Conservation (phyloP, 352 stramenopile species). For the Globisporangium yorkense region DNA sequence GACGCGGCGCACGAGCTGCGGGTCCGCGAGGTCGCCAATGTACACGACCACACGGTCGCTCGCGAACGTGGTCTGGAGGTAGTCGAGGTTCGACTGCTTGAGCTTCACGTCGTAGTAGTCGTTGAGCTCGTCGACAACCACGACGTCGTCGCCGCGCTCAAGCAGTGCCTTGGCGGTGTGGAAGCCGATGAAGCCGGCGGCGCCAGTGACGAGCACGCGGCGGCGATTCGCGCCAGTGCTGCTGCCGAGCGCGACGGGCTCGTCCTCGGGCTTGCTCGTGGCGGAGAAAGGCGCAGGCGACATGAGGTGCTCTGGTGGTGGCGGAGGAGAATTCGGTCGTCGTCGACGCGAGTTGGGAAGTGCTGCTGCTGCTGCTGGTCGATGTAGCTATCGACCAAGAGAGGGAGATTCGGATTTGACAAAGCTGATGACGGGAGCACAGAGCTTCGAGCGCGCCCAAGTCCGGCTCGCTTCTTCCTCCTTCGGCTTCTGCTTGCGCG, state of each 20-base stretch:
- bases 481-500: too few relatives aligned
- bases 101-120: slow-evolving; percentile 98
- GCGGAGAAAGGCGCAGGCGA: slow-evolving; percentile 19
- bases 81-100: slow-evolving; percentile 94
- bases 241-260: slow-evolving; percentile 4
- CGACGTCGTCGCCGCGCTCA: slow-evolving; percentile 86
- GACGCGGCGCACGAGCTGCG: slow-evolving; percentile 82
- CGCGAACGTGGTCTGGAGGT: slow-evolving; percentile 55
- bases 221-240: slow-evolving; percentile 7
- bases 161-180: slow-evolving; percentile 91
- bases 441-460: too few relatives aligned
- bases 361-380: too few relatives aligned
- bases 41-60: slow-evolving; percentile 65
- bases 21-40: slow-evolving; percentile 93
- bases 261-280: slow-evolving; percentile 9
- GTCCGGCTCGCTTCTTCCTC: too few relatives aligned
- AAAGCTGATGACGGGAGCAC: too few relatives aligned
- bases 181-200: slow-evolving; percentile 96
- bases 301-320: slow-evolving; percentile 12
- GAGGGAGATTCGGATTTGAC: too few relatives aligned
- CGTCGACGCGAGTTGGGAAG: too few relatives aligned
- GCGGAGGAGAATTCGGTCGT: too few relatives aligned
- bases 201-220: slow-evolving; percentile 86
- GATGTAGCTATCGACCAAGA: too few relatives aligned
- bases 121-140: slow-evolving; percentile 98